phyloP scores from a whole-genome alignment of 805 yeast genomes.

The Candida chauliodis region DNA sequence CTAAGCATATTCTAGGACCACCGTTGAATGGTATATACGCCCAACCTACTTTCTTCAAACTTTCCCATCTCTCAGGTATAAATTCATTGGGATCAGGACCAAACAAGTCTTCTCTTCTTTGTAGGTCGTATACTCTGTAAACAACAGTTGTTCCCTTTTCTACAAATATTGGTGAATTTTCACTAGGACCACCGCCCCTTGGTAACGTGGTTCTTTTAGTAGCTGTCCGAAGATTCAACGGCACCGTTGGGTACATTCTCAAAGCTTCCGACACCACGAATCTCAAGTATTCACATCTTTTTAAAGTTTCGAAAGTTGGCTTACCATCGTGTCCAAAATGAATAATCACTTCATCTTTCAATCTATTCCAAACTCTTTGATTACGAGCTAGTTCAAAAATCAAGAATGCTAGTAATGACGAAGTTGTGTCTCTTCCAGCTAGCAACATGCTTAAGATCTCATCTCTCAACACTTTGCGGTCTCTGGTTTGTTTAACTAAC shows the following conservation, averaged over 20 bases:
- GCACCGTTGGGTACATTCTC: conserved; percentile 35
- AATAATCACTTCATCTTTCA: conserved; percentile 24
- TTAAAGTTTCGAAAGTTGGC: conserved; percentile 32
- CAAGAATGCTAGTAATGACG: conserved; percentile 33
- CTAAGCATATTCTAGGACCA: conserved; percentile 54
- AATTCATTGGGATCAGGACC: conserved; percentile 33
- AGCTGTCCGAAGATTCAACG: conserved; percentile 25
- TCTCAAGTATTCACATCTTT: conserved; percentile 36
- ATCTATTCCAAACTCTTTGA: conserved; percentile 26
- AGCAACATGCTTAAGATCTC: conserved; percentile 37
- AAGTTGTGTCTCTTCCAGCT: conserved; percentile 44
- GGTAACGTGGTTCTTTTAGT: conserved; percentile 29
- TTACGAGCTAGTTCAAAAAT: conserved; percentile 32
- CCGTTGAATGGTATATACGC: conserved; percentile 52
- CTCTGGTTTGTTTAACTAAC: conserved; percentile 33
- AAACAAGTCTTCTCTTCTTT: conserved; percentile 20
- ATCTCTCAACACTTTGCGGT: conserved; percentile 32
- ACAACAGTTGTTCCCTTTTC: conserved; percentile 17
- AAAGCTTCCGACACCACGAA: conserved; percentile 32
- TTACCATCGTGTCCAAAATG: conserved; percentile 22
- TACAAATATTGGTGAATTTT: conserved; percentile 19
- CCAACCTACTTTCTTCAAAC: conserved; percentile 35
- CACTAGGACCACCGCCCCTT: conserved; percentile 31
- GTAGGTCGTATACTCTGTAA: conserved; percentile 18
- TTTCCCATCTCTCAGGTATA: conserved; percentile 40